Base-by-base conservation (phyloP, 1,284 basidiomycete genomes). In the Pyrrhoderma lamaoense region DNA sequence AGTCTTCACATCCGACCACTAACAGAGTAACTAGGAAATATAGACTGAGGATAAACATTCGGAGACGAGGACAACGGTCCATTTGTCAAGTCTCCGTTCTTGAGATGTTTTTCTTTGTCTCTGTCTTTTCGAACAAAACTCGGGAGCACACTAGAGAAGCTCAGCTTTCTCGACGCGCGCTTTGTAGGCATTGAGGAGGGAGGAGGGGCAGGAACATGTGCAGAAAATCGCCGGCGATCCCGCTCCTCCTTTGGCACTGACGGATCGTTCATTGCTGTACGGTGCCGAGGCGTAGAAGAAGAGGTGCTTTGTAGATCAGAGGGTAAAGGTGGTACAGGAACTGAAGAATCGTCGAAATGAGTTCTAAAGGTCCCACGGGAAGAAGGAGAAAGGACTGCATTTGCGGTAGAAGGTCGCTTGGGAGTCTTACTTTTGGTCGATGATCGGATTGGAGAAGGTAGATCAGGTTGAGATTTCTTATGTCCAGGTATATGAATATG, bases 131-230 rank as follows among this genome's bases (percentile, higher is more conserved):
- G 71, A 50, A 75, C 79, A 60, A 86, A 77, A 35, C 79, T 68
- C 2, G 83, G 72, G 61, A 80, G 77, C 48, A 79, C 76, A 45
- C 76, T 72, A 19, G 75, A 76, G 52, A 88, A 67, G 62, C 85
- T 88, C 66, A 88, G 64, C 69, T 88, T 88, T 49, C 84, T 69
- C 59, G 69, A 73, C 51, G 78, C 71, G 21, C 73, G 70, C 61
- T 72, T 80, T 36, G 65, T 53, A 59, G 19, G 62, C 27, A 31
- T 31, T 65, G 38, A 47, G 27, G 57, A 54, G 35, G 42, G 51
- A 3, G 44, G 27, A n/a, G 36, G 31, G 18, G 42, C 14, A 18
- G 52, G 3, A 25, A 34, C n/a, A 2, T n/a, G 11, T n/a, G 47
- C 18, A 31, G 52, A 53, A 27, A 35, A 47, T 18, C 51, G 22